Conservation (phyloP, 495 filamentous ascomycete species). For the Xylaria scruposa region DNA sequence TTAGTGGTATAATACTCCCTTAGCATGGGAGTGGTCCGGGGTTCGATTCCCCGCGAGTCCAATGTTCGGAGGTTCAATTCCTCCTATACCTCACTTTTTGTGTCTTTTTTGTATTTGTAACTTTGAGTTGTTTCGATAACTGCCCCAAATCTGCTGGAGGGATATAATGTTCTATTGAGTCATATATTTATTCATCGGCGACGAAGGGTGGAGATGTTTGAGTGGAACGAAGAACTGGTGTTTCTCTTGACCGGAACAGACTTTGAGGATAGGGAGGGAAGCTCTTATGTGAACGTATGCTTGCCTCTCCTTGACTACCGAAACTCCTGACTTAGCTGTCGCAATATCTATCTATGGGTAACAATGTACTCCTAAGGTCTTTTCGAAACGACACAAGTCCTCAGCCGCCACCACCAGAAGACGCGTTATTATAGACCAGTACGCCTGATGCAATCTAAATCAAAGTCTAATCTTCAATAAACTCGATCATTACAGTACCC, state of each 20-base stretch:
- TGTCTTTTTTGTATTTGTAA: background rate
- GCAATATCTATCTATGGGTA: constrained; percentile 21
- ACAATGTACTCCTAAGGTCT: constrained; percentile 3
- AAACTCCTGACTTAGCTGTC: constrained; percentile 7
- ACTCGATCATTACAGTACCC: constrained; percentile 92
- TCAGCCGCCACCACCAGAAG: background rate
- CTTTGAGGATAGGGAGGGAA: background rate
- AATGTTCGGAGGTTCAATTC: constrained; percentile 30
- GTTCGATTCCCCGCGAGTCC: constrained; percentile 64
- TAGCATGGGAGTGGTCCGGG: constrained; percentile 59
- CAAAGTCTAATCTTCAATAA: constrained; percentile 65
- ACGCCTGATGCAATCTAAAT: constrained; percentile 3
- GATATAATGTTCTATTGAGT: too few species aligned
- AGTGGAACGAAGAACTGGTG: background rate
- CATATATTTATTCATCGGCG: background rate
- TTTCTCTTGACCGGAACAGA: background rate
- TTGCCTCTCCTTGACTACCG: background rate
- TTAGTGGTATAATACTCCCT: constrained; percentile 33
- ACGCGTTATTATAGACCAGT: constrained; percentile 3
- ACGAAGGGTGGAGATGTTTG: background rate
- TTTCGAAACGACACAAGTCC: constrained; percentile 12
- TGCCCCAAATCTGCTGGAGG: too few species aligned
- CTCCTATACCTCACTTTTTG: constrained; percentile 23
- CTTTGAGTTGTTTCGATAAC: background rate
- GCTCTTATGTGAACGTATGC: background rate